These are phyloP conservation scores for Pythium grandisporangium DNA, from an alignment of 352 stramenopile genomes.

Conservation along the genomic window DNA sequence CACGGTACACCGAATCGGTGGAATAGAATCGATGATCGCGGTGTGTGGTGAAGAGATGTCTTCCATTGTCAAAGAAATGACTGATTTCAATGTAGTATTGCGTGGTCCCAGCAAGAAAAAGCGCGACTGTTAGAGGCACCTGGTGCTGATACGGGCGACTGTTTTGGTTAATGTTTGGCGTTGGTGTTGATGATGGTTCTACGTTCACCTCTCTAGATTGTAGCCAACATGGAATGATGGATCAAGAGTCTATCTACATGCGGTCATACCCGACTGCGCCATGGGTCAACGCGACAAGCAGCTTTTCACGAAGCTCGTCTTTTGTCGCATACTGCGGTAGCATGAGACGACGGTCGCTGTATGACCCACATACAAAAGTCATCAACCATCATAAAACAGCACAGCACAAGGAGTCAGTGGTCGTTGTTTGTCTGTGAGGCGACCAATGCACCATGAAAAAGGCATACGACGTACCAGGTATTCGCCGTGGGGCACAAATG, in stretches of 20 bases:
- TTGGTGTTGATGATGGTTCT: not conserved
- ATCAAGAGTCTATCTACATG: constrained; percentile 53
- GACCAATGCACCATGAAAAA: not conserved
- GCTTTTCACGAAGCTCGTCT: constrained; percentile 44
- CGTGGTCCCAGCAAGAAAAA: too few relatives aligned
- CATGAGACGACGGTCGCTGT: constrained; percentile 68
- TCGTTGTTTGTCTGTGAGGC: too few relatives aligned
- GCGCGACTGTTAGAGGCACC: too few relatives aligned
- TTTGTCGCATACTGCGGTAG: constrained; percentile 49
- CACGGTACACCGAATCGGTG: constrained; percentile 28
- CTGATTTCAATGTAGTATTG: too few relatives aligned
- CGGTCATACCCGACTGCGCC: constrained; percentile 67
- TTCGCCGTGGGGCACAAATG: constrained; percentile 60
- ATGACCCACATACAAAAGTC: not conserved
- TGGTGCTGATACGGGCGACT: too few relatives aligned
- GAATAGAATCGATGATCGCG: too few relatives aligned
- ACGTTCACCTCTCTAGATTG: constrained; percentile 3
- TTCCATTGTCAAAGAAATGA: too few relatives aligned
- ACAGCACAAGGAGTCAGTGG: too few relatives aligned
- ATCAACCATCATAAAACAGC: constrained; percentile 1
- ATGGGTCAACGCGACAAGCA: constrained; percentile 45
- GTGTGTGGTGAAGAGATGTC: too few relatives aligned
- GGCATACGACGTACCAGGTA: constrained; percentile 37
- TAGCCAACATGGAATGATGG: too few relatives aligned
- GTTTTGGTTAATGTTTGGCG: too few relatives aligned